Evolutionary conservation across 345 rosid genomes (phyloP).

Genomic region (Microcos paniculata): DNA sequence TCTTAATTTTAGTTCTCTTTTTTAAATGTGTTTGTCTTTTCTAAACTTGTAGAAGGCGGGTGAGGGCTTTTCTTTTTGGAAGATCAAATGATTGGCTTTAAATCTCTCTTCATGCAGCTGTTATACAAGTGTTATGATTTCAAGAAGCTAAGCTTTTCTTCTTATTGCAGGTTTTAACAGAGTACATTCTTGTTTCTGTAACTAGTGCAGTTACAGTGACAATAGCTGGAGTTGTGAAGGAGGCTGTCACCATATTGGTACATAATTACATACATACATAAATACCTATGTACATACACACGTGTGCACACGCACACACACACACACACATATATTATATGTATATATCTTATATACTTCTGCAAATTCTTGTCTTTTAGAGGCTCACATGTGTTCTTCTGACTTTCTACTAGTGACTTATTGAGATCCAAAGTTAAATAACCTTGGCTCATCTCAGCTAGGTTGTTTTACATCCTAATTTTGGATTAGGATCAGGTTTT

Average conservation of each 20-base stretch:
- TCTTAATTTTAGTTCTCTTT: not conserved
- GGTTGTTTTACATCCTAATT: not conserved
- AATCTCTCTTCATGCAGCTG: not conserved
- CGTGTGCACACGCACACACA: too few relatives aligned
- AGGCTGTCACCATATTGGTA: slow-evolving; percentile 97
- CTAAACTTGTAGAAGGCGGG: not conserved
- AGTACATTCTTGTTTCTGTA: slow-evolving; percentile 88
- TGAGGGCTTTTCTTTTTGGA: not conserved
- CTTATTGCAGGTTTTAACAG: slow-evolving; percentile 81
- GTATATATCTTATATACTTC: not conserved
- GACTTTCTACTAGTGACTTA: not conserved
- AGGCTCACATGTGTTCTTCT: not conserved
- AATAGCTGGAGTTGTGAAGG: slow-evolving; percentile 98
- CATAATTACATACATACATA: not conserved
- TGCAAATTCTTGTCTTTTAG: slow-evolving; percentile 11
- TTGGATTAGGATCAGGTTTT: not conserved
- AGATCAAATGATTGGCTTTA: not conserved
- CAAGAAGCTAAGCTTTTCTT: slow-evolving; percentile 10
- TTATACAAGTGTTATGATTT: slow-evolving; percentile 4
- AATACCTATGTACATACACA: too few relatives aligned
- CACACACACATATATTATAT: not conserved
- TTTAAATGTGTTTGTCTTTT: not conserved
- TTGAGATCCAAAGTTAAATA: not conserved
- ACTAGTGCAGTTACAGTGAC: slow-evolving; percentile 99
- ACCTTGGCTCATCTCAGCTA: not conserved